Evolutionary conservation across 345 rosid genomes (phyloP).

Genomic region (Acer saccharum): DNA sequence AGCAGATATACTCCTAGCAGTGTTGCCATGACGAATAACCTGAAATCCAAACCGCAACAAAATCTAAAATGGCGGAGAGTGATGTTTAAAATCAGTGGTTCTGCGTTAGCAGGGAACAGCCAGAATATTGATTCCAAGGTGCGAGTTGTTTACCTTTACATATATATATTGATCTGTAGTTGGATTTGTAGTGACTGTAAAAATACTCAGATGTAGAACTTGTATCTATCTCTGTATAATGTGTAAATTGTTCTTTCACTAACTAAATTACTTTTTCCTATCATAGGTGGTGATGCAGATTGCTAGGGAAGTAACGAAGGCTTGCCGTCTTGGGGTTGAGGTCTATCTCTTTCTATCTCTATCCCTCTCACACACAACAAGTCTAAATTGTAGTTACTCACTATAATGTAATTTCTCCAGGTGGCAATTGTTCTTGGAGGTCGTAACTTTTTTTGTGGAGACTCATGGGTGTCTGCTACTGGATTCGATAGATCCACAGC

Average conservation of each 20-base stretch:
- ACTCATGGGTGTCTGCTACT: slow-evolving; percentile 50
- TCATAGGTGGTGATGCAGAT: slow-evolving; percentile 49
- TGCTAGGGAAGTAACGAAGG: slow-evolving; percentile 48
- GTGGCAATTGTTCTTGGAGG: slow-evolving; percentile 57
- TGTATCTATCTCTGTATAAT: background rate
- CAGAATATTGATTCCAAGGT: slow-evolving; percentile 50
- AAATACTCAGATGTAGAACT: background rate
- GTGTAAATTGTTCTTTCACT: background rate
- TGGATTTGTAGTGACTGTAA: background rate
- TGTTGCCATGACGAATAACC: slow-evolving; percentile 22
- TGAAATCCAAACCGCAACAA: slow-evolving; percentile 32
- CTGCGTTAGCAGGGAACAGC: slow-evolving; percentile 45
- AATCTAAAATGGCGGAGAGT: slow-evolving; percentile 48
- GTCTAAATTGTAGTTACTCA: background rate
- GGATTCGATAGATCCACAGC: slow-evolving; percentile 48
- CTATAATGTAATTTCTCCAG: slow-evolving; percentile 19
- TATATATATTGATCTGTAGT: background rate
- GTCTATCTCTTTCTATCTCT: slow-evolving; percentile 18
- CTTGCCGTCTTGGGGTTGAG: slow-evolving; percentile 45
- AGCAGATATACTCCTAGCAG: slow-evolving; percentile 23
- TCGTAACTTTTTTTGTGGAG: slow-evolving; percentile 51
- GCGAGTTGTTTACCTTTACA: background rate
- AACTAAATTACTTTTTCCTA: background rate
- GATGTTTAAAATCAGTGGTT: slow-evolving; percentile 52
- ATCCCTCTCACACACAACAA: background rate